Evolutionary conservation across 2,329 filamentous ascomycete genomes (phyloP).

Genomic region (Rutstroemia sp.): DNA sequence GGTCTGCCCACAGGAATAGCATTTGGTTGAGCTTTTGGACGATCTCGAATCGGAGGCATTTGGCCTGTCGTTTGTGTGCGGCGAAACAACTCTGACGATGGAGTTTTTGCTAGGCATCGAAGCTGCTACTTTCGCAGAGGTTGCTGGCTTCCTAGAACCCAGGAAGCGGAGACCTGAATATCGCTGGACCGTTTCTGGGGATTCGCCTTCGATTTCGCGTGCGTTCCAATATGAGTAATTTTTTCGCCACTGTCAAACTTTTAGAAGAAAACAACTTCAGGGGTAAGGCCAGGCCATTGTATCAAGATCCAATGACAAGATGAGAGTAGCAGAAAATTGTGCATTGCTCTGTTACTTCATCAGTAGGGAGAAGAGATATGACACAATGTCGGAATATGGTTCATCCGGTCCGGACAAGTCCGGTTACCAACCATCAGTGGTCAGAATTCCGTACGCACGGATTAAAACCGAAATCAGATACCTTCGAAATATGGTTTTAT

Average conservation of each 20-base stretch:
- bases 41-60: constrained; percentile 4
- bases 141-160: neutral
- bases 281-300: constrained; percentile 29
- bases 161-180: neutral
- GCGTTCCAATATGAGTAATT: neutral
- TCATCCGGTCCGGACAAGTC: too few relatives aligned
- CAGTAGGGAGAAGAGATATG: too few relatives aligned
- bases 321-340: neutral
- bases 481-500: too few relatives aligned
- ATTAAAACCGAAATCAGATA: too few relatives aligned
- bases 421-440: too few relatives aligned
- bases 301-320: neutral
- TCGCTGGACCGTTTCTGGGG: neutral
- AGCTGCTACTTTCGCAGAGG: neutral
- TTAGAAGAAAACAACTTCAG: constrained; percentile 14
- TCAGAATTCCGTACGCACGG: too few relatives aligned
- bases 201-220: neutral
- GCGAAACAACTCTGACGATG: neutral
- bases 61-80: constrained; percentile 14
- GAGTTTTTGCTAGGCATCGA: neutral
- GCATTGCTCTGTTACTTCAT: neutral
- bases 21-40: neutral
- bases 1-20: neutral
- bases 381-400: too few relatives aligned
- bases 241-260: constrained; percentile 2